Evolutionary conservation across 768 basidiomycete species (phyloP).

Genomic region (Leccinum barrowsii): DNA sequence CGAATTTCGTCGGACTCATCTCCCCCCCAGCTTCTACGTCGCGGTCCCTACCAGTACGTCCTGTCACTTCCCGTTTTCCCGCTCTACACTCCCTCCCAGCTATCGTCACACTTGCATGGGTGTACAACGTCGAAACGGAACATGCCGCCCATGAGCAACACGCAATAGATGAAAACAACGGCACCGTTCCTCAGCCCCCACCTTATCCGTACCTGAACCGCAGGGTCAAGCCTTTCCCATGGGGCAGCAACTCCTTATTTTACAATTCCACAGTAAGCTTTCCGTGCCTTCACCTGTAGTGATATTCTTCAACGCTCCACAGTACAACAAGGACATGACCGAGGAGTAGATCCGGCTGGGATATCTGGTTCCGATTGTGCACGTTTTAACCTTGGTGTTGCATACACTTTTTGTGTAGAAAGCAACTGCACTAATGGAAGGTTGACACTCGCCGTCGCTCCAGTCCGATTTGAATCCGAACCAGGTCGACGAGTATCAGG

Average conservation of each 20-base stretch:
- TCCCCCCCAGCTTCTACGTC: slow-evolving; percentile 56
- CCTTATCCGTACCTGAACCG: slow-evolving; percentile 77
- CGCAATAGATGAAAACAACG: slow-evolving; percentile 67
- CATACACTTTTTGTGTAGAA: background rate
- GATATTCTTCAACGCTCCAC: slow-evolving; percentile 4
- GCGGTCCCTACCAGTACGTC: slow-evolving; percentile 72
- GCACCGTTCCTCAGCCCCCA: slow-evolving; percentile 66
- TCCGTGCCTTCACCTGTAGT: background rate
- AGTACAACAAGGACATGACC: slow-evolving; percentile 67
- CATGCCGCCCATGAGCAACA: slow-evolving; percentile 72
- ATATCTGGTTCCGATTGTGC: background rate
- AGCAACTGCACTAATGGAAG: background rate
- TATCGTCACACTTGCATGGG: slow-evolving; percentile 38
- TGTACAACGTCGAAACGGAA: slow-evolving; percentile 52
- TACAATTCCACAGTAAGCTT: slow-evolving; percentile 68
- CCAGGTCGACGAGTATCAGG: slow-evolving; percentile 21
- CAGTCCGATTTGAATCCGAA: background rate
- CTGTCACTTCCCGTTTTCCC: background rate
- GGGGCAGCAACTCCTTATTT: slow-evolving; percentile 82
- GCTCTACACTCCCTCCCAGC: slow-evolving; percentile 17
- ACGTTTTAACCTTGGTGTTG: background rate
- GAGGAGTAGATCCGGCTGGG: slow-evolving; percentile 19
- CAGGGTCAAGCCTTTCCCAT: slow-evolving; percentile 77
- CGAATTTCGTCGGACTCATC: slow-evolving; percentile 4
- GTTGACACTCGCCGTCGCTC: background rate